These are phyloP conservation scores for Diaporthe citriasiana DNA, from an alignment of 2,329 filamentous ascomycete species.

Conservation along the genomic window DNA sequence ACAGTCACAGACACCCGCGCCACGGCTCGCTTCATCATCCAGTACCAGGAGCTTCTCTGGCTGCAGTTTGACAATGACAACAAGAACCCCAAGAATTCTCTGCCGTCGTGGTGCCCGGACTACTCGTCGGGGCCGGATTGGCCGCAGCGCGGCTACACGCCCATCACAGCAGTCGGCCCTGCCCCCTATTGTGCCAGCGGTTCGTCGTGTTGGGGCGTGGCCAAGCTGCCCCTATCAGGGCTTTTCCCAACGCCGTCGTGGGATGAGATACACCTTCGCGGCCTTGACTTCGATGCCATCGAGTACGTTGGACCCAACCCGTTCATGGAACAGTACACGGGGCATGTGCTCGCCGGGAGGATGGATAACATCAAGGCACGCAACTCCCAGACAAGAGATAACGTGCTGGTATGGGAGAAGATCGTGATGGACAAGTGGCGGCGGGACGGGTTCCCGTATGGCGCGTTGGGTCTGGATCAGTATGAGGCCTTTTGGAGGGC, in stretches of 20 bases:
- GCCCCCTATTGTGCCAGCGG: neutral
- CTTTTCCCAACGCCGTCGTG: constrained; percentile 3
- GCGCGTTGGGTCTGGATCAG: no score
- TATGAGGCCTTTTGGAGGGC: constrained; percentile 21
- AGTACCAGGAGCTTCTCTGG: constrained; percentile 25
- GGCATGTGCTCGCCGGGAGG: constrained; percentile 6
- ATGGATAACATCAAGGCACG: constrained; percentile 17
- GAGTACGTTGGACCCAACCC: constrained; percentile 23
- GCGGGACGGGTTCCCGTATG: constrained; percentile 5
- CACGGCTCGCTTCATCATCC: constrained; percentile 26
- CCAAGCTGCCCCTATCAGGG: neutral
- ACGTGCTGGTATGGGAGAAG: constrained; percentile 23
- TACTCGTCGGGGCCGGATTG: constrained; percentile 16
- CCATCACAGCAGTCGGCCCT: neutral
- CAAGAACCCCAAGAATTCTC: neutral
- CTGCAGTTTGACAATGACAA: constrained; percentile 30
- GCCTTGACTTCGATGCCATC: neutral
- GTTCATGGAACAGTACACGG: neutral
- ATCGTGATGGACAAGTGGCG: constrained; percentile 4
- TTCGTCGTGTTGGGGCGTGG: constrained; percentile 3
- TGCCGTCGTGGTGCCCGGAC: constrained; percentile 31
- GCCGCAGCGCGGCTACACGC: constrained; percentile 2
- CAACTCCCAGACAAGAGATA: constrained; percentile 6
- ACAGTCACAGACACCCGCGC: neutral
- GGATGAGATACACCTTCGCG: constrained; percentile 21